A percentile compares a stretch with the other conserved stretches of the same genome.
phyloP scores from a whole-genome alignment of 345 rosid genomes.

The Hibiscus trionum region DNA sequence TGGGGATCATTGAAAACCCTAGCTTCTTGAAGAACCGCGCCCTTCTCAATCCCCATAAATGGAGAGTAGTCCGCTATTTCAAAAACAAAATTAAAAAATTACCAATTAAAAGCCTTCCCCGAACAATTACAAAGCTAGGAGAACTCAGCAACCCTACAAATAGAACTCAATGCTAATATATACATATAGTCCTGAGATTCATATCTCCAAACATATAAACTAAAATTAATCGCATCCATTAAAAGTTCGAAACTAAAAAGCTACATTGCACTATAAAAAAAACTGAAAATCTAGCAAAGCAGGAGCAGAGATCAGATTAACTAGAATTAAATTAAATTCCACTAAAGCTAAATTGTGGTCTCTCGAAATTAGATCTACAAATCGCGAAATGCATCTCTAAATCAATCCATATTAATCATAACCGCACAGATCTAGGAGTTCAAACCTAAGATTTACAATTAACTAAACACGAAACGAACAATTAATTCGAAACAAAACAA shows the following conservation, averaged over 20 bases:
- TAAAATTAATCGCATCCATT: not conserved
- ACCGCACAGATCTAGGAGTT: slow-evolving; percentile 43
- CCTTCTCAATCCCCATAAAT: slow-evolving; percentile 91
- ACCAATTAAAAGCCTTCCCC: not conserved
- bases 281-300: not conserved
- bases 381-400: not conserved
- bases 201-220: slow-evolving; percentile 15
- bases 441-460: slow-evolving; percentile 10
- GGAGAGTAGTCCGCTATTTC: slow-evolving; percentile 84
- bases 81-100: slow-evolving; percentile 8
- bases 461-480: not conserved
- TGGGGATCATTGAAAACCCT: slow-evolving; percentile 97
- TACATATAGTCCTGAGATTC: slow-evolving; percentile 8
- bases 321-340: slow-evolving; percentile 6
- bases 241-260: slow-evolving; percentile 6
- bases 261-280: slow-evolving; percentile 17
- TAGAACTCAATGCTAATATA: slow-evolving; percentile 6
- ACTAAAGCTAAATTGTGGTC: slow-evolving; percentile 2
- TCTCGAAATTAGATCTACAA: not conserved
- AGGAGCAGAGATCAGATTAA: slow-evolving; percentile 19
- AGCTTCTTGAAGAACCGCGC: slow-evolving; percentile 97
- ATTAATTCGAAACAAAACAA: not conserved
- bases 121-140: not conserved
- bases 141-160: not conserved
- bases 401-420: slow-evolving; percentile 5